Evolutionary conservation across 1,284 basidiomycete species (phyloP).

Genomic region (Cronartium quercuum): DNA sequence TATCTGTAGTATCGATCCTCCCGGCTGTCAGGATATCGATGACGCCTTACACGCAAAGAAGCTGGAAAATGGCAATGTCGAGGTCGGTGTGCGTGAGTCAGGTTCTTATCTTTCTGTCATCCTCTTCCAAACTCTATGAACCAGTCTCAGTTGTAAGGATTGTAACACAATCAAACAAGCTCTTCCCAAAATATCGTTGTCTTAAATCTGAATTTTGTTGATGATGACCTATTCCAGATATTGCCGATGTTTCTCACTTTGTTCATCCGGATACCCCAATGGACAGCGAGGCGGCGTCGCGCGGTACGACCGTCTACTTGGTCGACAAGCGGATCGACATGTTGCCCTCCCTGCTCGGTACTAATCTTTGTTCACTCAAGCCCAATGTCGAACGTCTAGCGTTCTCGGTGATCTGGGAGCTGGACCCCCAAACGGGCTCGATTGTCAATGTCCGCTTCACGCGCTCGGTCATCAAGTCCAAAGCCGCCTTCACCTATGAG

Average conservation of each 20-base stretch:
- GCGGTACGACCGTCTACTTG: conserved; percentile 96
- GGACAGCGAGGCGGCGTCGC: conserved; percentile 89
- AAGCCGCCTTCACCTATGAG: conserved; percentile 95
- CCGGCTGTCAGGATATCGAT: conserved; percentile 95
- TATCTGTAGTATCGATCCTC: conserved; percentile 96
- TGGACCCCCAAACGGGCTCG: conserved; percentile 74
- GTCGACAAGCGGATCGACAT: conserved; percentile 99
- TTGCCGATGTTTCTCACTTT: conserved; percentile 97
- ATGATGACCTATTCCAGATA: conserved; percentile 58
- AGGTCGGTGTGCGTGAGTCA: conserved; percentile 91
- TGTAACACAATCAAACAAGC: not conserved
- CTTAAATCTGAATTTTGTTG: not conserved
- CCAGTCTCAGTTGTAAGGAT: not conserved
- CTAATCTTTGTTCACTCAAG: conserved; percentile 88
- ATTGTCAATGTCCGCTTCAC: conserved; percentile 86
- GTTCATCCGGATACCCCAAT: conserved; percentile 89
- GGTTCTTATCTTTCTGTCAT: not conserved
- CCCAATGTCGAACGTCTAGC: conserved; percentile 91
- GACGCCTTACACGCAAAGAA: conserved; percentile 91
- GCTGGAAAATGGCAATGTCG: conserved; percentile 88
- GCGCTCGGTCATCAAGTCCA: conserved; percentile 94
- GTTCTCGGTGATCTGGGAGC: conserved; percentile 95
- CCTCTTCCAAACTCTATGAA: not conserved
- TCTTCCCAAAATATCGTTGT: not conserved
- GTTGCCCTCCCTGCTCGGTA: conserved; percentile 88